Percentiles rank a stretch among this genome's conserved stretches.
Evolutionary conservation across 305 asterid species (phyloP).

Genomic region (Salvia sclarea): DNA sequence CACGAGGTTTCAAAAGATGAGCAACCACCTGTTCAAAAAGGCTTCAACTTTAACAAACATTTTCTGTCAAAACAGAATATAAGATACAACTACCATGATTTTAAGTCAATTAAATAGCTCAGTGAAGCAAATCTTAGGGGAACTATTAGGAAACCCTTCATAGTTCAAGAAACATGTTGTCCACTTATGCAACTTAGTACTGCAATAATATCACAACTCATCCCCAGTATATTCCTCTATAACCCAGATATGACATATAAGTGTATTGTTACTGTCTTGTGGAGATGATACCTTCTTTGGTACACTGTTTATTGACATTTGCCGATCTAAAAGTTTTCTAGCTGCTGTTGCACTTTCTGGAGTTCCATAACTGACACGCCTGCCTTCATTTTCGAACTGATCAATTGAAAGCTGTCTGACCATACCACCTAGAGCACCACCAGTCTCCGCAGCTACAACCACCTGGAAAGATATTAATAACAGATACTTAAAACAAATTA

Average conservation of each 20-base stretch:
- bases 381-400: conserved; percentile 98
- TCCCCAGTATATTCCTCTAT: conserved; percentile 10
- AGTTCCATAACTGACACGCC: conserved; percentile 98
- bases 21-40: conserved; percentile 70
- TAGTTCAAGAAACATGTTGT: neutral
- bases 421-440: conserved; percentile 99
- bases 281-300: conserved; percentile 80
- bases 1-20: conserved; percentile 97
- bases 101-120: conserved; percentile 1
- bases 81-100: neutral
- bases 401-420: conserved; percentile 99
- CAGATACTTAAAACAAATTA: conserved; percentile 27
- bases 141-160: conserved; percentile 8
- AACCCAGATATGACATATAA: conserved; percentile 9
- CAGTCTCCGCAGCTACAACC: conserved; percentile 97
- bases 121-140: conserved; percentile 22
- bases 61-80: conserved; percentile 23
- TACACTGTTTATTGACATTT: conserved; percentile 93
- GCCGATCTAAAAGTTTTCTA: conserved; percentile 92
- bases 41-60: conserved; percentile 22
- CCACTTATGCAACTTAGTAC: conserved; percentile 2
- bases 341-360: conserved; percentile 99
- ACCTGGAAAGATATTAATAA: conserved; percentile 56
- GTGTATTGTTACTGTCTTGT: conserved; percentile 2
- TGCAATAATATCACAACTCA: conserved; percentile 9